Percentiles rank a stretch among this genome's conserved stretches.
Evolutionary conservation across 2,329 filamentous ascomycete genomes (phyloP).

Genomic region (Cercospora sesami): DNA sequence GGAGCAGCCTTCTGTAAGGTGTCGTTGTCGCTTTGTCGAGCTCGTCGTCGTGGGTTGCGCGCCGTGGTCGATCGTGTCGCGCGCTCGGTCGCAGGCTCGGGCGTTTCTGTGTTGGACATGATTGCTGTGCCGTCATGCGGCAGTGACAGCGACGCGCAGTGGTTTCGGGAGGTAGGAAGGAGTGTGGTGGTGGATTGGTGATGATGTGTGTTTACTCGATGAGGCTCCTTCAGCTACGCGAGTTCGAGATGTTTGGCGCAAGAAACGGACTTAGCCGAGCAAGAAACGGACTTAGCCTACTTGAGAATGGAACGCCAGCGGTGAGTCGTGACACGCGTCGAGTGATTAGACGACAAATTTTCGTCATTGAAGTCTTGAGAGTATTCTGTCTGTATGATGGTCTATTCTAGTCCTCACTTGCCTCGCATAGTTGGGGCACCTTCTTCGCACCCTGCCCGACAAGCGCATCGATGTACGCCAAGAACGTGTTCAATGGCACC

Average conservation of each 20-base stretch:
- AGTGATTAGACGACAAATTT: neutral
- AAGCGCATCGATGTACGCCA: conserved; percentile 71
- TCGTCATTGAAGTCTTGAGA: neutral
- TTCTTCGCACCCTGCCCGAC: conserved; percentile 56
- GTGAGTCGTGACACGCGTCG: neutral
- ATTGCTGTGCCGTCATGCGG: conserved; percentile 3
- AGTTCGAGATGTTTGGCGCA: conserved; percentile 11
- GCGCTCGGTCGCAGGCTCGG: conserved; percentile 31
- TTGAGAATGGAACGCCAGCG: neutral
- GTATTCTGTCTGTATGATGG: neutral
- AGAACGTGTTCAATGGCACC: conserved; percentile 63
- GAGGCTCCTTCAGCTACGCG: conserved; percentile 12
- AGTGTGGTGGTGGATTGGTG: neutral
- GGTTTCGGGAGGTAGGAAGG: neutral
- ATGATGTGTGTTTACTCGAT: conserved; percentile 11
- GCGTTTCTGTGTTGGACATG: conserved; percentile 15
- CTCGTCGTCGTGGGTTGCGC: conserved; percentile 49
- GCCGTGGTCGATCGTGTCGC: conserved; percentile 37
- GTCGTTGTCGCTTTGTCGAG: conserved; percentile 48
- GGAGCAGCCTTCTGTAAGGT: conserved; percentile 43
- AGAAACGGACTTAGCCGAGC: neutral
- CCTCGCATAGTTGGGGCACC: conserved; percentile 43
- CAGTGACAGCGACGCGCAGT: neutral
- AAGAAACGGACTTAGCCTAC: neutral
- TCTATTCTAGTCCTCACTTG: neutral